phyloP scores from a whole-genome alignment of 176 grass and related monocot genomes.

The Oryza nivara region DNA sequence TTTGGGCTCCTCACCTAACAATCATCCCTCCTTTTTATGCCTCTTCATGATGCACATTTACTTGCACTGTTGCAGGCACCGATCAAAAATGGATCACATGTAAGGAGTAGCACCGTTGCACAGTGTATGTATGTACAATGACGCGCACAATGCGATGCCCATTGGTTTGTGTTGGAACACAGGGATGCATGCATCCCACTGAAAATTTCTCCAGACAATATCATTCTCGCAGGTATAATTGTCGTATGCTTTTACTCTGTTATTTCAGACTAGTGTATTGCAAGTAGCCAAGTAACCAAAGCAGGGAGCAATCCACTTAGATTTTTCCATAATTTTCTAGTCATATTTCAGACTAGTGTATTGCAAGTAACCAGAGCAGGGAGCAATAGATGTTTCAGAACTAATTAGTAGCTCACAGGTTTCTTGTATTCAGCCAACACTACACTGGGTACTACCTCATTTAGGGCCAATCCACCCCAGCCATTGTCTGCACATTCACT shows the following conservation, averaged over 20 bases:
- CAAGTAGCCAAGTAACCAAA: too few species aligned
- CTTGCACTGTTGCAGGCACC: neutral
- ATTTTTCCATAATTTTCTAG: too few species aligned
- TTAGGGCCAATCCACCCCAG: neutral
- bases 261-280: neutral
- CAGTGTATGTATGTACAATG: neutral
- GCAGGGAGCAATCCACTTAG: neutral
- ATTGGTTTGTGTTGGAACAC: neutral
- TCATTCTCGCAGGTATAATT: neutral
- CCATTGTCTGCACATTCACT: constrained; percentile 37
- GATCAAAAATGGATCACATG: neutral
- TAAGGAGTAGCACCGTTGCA: neutral
- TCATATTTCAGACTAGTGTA: neutral
- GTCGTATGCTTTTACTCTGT: neutral
- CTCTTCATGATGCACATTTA: constrained; percentile 21
- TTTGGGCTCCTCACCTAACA: constrained; percentile 38
- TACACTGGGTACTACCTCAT: constrained; percentile 23
- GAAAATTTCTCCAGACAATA: neutral
- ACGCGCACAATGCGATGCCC: neutral
- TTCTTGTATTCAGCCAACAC: constrained; percentile 32
- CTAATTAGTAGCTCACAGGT: neutral
- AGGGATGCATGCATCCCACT: neutral
- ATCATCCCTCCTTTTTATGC: constrained; percentile 30
- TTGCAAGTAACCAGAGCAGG: neutral
- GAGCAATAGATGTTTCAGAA: neutral